Conservation (phyloP, 2,329 filamentous ascomycete species). For the Ustulina deusta region DNA sequence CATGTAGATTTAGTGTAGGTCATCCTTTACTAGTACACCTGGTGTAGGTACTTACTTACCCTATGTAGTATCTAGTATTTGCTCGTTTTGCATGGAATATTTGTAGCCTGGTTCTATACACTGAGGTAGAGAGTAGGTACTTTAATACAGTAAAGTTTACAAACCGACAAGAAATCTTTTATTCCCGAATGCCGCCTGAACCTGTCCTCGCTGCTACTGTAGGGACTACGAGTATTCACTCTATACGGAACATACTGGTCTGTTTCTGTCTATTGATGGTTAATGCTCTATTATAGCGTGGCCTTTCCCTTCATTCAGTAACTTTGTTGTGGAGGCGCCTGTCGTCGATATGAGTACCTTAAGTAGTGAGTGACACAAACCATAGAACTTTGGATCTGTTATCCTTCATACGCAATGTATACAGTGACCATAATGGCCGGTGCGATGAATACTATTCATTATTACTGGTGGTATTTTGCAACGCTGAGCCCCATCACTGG, state of each 20-base stretch:
- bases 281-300: conserved; percentile 9
- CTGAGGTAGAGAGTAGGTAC: not conserved
- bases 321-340: conserved; percentile 22
- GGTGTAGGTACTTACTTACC: not conserved
- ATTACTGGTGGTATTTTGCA: conserved; percentile 10
- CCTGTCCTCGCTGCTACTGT: not conserved
- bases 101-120: not conserved
- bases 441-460: conserved; percentile 5
- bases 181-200: no score
- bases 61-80: not conserved
- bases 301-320: not conserved
- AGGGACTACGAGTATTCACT: not conserved
- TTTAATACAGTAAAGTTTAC: conserved; percentile 5
- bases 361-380: not conserved
- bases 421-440: conserved; percentile 16
- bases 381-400: not conserved
- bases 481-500: conserved; percentile 15
- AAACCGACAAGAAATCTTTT: not conserved
- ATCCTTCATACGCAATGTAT: no score
- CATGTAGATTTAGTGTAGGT: no score
- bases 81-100: conserved; percentile 9
- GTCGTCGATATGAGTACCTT: not conserved
- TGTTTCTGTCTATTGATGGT: not conserved
- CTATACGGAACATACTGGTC: conserved; percentile 5
- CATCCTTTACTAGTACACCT: not conserved